These are phyloP conservation scores for Geosiphon pyriformis DNA, from an alignment of 192 early-diverging fungal species.

Conservation along the genomic window DNA sequence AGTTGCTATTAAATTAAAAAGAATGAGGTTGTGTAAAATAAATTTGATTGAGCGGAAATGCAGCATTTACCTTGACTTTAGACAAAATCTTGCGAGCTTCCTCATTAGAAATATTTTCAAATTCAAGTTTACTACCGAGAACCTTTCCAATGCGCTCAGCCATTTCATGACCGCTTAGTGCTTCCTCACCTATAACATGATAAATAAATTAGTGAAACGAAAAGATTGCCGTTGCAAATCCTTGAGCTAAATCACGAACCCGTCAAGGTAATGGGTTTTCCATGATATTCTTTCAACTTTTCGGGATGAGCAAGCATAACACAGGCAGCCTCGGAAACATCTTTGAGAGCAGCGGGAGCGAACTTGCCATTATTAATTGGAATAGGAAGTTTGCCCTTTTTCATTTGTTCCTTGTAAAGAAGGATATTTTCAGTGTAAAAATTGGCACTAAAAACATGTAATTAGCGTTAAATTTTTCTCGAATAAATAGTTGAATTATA, in stretches of 20 bases:
- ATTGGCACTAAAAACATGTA: background rate
- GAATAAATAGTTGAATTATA: no score
- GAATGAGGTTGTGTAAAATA: background rate
- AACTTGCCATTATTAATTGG: background rate
- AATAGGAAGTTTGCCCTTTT: background rate
- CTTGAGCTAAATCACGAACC: background rate
- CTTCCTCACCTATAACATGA: background rate
- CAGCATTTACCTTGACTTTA: background rate
- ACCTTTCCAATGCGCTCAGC: background rate
- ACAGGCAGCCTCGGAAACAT: background rate
- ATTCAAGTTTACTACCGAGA: background rate
- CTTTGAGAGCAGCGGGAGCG: background rate
- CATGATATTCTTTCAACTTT: constrained; percentile 1
- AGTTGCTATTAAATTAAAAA: background rate
- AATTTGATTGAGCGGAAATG: background rate
- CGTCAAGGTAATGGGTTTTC: background rate
- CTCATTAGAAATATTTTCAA: background rate
- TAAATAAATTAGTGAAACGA: background rate
- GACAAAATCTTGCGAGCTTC: background rate
- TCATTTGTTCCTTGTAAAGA: background rate
- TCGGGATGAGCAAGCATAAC: constrained; percentile 6
- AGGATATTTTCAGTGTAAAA: constrained; percentile 1
- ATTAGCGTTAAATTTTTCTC: no score
- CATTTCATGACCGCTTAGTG: background rate
- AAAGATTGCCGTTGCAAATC: no score